phyloP scores from a whole-genome alignment of 2,329 filamentous ascomycete genomes.

The Ceratocystis cubensis region DNA sequence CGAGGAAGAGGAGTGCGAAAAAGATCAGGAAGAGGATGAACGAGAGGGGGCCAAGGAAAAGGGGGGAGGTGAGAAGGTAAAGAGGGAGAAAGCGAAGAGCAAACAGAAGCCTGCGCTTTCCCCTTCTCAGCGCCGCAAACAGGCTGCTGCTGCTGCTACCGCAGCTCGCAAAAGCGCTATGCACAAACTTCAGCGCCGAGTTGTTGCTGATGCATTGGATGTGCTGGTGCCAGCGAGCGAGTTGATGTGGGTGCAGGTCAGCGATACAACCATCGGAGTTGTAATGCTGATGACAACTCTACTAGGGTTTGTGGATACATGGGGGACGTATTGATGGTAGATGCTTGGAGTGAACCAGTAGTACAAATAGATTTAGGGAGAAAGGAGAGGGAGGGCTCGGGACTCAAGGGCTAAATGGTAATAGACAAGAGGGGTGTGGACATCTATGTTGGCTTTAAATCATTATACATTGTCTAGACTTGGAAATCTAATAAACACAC shows the following conservation, averaged over 20 bases:
- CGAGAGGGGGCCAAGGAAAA: too few species aligned
- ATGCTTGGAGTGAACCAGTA: too few species aligned
- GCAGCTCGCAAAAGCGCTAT: background rate
- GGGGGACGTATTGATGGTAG: slow-evolving; percentile 36
- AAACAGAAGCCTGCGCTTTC: background rate
- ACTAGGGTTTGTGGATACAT: slow-evolving; percentile 48
- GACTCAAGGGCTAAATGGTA: background rate
- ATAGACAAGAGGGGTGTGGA: background rate
- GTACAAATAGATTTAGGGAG: background rate
- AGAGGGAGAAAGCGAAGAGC: slow-evolving; percentile 27
- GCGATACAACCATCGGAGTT: slow-evolving; percentile 40
- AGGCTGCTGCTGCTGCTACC: background rate
- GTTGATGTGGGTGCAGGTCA: slow-evolving; percentile 47
- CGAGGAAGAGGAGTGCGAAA: slow-evolving; percentile 23
- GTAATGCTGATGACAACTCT: slow-evolving; percentile 51
- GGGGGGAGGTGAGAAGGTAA: slow-evolving; percentile 3
- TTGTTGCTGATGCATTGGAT: slow-evolving; percentile 49
- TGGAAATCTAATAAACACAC: background rate
- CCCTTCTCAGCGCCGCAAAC: background rate
- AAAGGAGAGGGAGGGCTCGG: background rate
- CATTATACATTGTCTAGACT: background rate
- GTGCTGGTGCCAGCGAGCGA: slow-evolving; percentile 47
- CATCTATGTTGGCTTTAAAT: background rate
- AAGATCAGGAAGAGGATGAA: slow-evolving; percentile 26
- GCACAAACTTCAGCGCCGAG: slow-evolving; percentile 32